Conservation (phyloP, 2,329 filamentous ascomycete species). For the Aschersonia sp. region DNA sequence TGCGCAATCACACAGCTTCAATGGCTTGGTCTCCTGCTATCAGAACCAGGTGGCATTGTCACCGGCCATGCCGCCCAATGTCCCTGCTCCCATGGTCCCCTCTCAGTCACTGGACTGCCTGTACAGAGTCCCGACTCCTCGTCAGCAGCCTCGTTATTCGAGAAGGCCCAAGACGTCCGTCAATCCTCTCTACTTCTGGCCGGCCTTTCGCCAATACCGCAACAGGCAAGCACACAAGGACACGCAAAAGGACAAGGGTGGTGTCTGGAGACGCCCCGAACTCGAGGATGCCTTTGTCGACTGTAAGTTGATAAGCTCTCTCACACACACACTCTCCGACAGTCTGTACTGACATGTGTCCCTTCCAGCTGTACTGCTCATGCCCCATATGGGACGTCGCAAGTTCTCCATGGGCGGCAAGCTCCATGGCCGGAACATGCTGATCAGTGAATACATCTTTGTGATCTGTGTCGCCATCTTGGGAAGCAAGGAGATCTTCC, state of each 20-base stretch:
- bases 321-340: background rate
- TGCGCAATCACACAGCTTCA: slow-evolving; percentile 28
- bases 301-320: slow-evolving; percentile 27
- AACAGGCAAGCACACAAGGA: slow-evolving; percentile 50
- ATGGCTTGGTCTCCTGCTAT: slow-evolving; percentile 28
- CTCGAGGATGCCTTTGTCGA: slow-evolving; percentile 54
- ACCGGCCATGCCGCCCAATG: slow-evolving; percentile 28
- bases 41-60: slow-evolving; percentile 26
- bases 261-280: slow-evolving; percentile 35
- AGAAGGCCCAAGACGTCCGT: slow-evolving; percentile 21
- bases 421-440: slow-evolving; percentile 53
- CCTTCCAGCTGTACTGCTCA: slow-evolving; percentile 41
- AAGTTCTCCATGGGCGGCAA: slow-evolving; percentile 52
- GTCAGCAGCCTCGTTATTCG: slow-evolving; percentile 20
- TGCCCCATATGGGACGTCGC: slow-evolving; percentile 50
- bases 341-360: slow-evolving; percentile 8
- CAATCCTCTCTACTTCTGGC: slow-evolving; percentile 48
- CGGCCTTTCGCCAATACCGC: slow-evolving; percentile 50
- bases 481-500: slow-evolving; percentile 26
- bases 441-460: slow-evolving; percentile 53
- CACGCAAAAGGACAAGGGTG: slow-evolving; percentile 42
- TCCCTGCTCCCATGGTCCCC: slow-evolving; percentile 35
- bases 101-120: slow-evolving; percentile 31
- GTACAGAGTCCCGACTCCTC: slow-evolving; percentile 21
- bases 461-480: slow-evolving; percentile 22